A percentile compares a stretch with the other conserved stretches of the same genome.
These are phyloP conservation scores for Russula sp. DNA, from an alignment of 768 basidiomycete genomes.

Conservation along the genomic window DNA sequence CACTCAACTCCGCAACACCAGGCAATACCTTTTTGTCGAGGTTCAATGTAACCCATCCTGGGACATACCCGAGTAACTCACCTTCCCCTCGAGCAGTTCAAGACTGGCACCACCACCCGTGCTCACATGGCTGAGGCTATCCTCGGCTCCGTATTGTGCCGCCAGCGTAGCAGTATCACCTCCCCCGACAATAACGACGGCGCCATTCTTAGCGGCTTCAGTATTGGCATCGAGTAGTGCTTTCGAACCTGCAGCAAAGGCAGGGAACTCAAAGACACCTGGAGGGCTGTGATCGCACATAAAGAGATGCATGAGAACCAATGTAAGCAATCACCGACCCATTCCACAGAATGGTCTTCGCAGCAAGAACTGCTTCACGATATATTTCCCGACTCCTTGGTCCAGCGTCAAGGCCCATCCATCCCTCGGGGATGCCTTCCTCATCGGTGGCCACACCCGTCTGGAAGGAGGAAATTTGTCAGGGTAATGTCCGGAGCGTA, in stretches of 20 bases:
- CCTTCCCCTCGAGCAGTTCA: constrained; percentile 98
- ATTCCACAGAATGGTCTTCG: constrained; percentile 98
- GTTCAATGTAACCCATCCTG: constrained; percentile 22
- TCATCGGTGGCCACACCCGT: constrained; percentile 69
- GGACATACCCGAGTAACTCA: constrained; percentile 31
- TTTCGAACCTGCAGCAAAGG: constrained; percentile 82
- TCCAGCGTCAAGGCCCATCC: constrained; percentile 95
- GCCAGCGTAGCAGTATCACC: constrained; percentile 96
- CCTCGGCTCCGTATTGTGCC: constrained; percentile 79
- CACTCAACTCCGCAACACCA: constrained; percentile 86
- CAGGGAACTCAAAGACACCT: constrained; percentile 95
- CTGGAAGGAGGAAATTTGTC: constrained; percentile 33
- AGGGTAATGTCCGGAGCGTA: background rate
- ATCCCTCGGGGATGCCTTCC: constrained; percentile 85
- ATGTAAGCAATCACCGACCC: constrained; percentile 45
- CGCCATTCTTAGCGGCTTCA: constrained; percentile 78
- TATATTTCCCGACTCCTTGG: constrained; percentile 78
- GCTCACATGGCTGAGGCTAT: constrained; percentile 91
- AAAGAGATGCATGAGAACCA: background rate
- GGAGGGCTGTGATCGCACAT: constrained; percentile 58
- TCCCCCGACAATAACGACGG: constrained; percentile 93
- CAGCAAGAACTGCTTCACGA: constrained; percentile 68
- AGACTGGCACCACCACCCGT: constrained; percentile 93
- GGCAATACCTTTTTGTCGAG: constrained; percentile 59
- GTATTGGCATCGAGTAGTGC: constrained; percentile 79